Conservation (phyloP, 75 land plant genomes). For the Sequoia sempervirens region DNA sequence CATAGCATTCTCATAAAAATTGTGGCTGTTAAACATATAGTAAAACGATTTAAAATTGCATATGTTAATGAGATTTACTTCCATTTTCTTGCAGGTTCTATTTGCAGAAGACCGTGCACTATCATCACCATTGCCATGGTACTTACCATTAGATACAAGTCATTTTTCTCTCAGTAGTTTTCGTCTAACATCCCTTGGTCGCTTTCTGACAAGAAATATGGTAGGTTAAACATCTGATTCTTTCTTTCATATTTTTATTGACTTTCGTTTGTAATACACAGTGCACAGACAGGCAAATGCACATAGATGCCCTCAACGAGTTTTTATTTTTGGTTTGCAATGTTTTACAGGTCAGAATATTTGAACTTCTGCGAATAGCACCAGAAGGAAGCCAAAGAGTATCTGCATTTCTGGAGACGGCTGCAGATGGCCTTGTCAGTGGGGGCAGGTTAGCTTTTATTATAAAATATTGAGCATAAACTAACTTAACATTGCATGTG, state of each 20-base stretch:
- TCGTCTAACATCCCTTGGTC: constrained; percentile 77
- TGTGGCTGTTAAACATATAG: no score
- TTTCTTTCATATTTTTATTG: neutral
- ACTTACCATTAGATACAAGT: constrained; percentile 73
- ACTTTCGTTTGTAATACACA: neutral
- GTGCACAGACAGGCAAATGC: neutral
- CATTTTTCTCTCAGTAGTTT: constrained; percentile 73
- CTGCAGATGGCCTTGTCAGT: constrained; percentile 88
- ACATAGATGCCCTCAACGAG: neutral
- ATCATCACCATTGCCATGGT: constrained; percentile 85
- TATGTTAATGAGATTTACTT: neutral
- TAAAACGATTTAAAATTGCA: neutral
- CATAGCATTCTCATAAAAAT: no score
- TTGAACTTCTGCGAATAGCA: constrained; percentile 68
- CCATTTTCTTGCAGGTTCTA: constrained; percentile 43
- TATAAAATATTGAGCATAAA: neutral
- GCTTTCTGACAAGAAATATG: constrained; percentile 78
- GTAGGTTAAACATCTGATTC: constrained; percentile 24
- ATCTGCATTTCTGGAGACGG: constrained; percentile 81
- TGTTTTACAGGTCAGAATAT: constrained; percentile 48
- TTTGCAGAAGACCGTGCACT: constrained; percentile 83
- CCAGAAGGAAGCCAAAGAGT: constrained; percentile 89
- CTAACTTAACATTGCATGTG: neutral
- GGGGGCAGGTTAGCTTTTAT: constrained; percentile 75
- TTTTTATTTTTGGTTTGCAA: neutral